Base-by-base conservation (phyloP, 1,284 basidiomycete genomes). In the Cutaneotrichosporon sp. region DNA sequence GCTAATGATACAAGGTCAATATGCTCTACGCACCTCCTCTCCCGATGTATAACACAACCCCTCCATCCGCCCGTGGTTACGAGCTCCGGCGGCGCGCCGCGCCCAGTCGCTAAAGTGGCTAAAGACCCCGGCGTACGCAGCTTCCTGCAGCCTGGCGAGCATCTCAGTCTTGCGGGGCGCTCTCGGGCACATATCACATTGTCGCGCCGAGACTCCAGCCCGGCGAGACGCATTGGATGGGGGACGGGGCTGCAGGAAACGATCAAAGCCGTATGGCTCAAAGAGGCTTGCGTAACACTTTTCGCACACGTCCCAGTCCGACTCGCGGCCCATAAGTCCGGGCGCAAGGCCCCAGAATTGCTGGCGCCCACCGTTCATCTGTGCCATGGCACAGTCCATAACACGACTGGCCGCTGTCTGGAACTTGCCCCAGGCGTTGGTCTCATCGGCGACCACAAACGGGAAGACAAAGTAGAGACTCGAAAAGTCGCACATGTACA, bases 401-500 rank as follows among this genome's bases (percentile, higher is more conserved):
- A 52, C 51, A 4, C 51, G 51, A 30, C 51, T 52, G 31, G 51
- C 51, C 1, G 51, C 51, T 18, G 30, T 52, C 16, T 52, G 51
- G 51, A 52, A 52, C 31, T 30, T 31, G 18, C 51, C 31, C 51
- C 51, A 52, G 1, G 51, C 26, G 51, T 34, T 16, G 30, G 51
- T 52, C 10, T 34, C 26, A 14, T 52, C 51, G 14, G 51, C 51
- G 18, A 52, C 18, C 30, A 34, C 7, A 30, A 52, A 52, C 14
- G 51, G 51, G 16, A 31, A 52, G 30, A 52, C 4, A 18, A 52
- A 52, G 51, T 52, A 52, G 11, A 52, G 51, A 30, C 51, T 52
- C 8, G 51, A 52, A n/a, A 52, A 52, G 31, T 52, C 51, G 16
- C 51, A 52, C 51, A 52, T 52, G 30, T 52, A 52, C 51, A 32